Conservation (phyloP, 2,329 filamentous ascomycete genomes). For the Lachnellula hyalina region DNA sequence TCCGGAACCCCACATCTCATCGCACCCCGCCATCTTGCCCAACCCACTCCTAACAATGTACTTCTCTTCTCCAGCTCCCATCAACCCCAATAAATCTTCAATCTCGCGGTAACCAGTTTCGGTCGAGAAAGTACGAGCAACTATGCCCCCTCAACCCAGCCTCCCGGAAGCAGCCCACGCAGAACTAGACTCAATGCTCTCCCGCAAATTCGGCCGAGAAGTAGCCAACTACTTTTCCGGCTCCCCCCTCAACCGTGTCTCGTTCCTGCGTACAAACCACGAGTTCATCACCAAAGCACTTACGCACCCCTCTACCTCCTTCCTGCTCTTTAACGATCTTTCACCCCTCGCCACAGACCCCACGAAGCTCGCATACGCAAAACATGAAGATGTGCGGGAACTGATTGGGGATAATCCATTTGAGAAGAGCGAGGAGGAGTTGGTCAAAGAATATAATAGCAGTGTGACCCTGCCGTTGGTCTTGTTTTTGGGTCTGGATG, state of each 20-base stretch:
- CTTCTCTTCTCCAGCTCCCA: neutral
- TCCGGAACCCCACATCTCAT: neutral
- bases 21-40: neutral
- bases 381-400: constrained; percentile 61
- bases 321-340: constrained; percentile 75
- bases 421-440: constrained; percentile 63
- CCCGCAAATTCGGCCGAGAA: constrained; percentile 72
- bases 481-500: constrained; percentile 81
- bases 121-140: constrained; percentile 1
- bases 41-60: neutral
- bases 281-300: constrained; percentile 66
- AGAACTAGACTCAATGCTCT: constrained; percentile 52
- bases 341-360: constrained; percentile 63
- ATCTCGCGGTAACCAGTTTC: neutral
- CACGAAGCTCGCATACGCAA: constrained; percentile 61
- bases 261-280: constrained; percentile 68
- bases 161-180: constrained; percentile 29
- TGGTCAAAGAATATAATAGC: constrained; percentile 71
- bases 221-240: constrained; percentile 81
- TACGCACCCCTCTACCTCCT: constrained; percentile 58
- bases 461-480: constrained; percentile 61
- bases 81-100: neutral
- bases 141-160: constrained; percentile 28
- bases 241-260: constrained; percentile 71
- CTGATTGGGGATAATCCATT: constrained; percentile 72